Evolutionary conservation across 2,329 filamentous ascomycete genomes (phyloP).

Genomic region (Verticillium nubilum): DNA sequence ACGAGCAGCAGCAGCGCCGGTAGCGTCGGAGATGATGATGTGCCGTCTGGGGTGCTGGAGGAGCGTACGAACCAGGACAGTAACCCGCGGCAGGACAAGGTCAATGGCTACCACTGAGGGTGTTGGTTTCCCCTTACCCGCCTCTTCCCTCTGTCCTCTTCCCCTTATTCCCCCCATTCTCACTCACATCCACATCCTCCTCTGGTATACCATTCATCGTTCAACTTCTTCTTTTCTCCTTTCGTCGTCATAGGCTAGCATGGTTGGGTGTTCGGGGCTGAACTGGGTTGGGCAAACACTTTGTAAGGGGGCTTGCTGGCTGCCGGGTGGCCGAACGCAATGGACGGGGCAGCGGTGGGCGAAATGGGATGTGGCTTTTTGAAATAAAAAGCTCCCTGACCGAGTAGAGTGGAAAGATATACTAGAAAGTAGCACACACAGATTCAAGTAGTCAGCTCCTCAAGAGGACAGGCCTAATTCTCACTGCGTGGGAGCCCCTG

Average conservation of each 20-base stretch:
- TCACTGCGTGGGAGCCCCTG: background rate
- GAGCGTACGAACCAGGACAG: slow-evolving; percentile 27
- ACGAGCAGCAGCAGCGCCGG: slow-evolving; percentile 14
- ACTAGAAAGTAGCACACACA: background rate
- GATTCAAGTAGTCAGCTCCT: background rate
- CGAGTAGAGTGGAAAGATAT: background rate
- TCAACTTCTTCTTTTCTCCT: background rate
- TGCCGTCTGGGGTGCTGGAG: slow-evolving; percentile 23
- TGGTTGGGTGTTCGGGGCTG: background rate
- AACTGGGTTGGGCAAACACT: background rate
- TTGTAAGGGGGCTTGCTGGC: background rate
- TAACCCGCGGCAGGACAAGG: slow-evolving; percentile 27
- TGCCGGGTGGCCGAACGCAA: background rate
- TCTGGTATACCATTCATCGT: background rate
- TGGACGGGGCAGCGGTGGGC: background rate
- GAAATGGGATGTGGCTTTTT: background rate
- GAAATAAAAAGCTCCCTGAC: background rate
- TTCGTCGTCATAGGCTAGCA: background rate
- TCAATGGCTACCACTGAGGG: slow-evolving; percentile 25
- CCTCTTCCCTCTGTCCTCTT: background rate
- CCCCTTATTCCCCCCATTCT: background rate
- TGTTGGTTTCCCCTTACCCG: background rate
- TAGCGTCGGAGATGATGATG: slow-evolving; percentile 13
- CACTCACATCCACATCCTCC: background rate
- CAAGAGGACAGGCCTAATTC: background rate